phyloP scores from a whole-genome alignment of 441 rosid species.

The Adansonia madagascariensis region DNA sequence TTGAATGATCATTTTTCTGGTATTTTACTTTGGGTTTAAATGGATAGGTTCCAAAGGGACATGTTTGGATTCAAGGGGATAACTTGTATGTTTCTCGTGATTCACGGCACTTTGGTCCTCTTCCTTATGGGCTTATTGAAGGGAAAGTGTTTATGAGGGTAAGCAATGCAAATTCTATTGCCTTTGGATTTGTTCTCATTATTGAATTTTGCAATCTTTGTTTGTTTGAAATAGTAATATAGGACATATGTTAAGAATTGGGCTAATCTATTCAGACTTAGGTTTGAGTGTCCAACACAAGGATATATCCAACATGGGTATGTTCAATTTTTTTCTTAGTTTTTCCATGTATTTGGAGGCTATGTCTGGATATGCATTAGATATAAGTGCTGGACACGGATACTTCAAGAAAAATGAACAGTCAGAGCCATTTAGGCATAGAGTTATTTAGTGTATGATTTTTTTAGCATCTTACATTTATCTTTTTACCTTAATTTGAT shows the following conservation, averaged over 20 bases:
- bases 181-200: background rate
- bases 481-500: background rate
- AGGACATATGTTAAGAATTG: background rate
- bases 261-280: too few species aligned
- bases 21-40: slow-evolving; percentile 19
- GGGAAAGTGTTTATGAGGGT: slow-evolving; percentile 81
- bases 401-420: too few species aligned
- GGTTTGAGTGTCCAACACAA: too few species aligned
- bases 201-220: background rate
- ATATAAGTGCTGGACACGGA: too few species aligned
- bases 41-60: slow-evolving; percentile 80
- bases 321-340: too few species aligned
- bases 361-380: too few species aligned
- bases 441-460: background rate
- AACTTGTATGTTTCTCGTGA: slow-evolving; percentile 71
- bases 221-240: background rate
- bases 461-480: slow-evolving; percentile 3
- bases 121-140: slow-evolving; percentile 77
- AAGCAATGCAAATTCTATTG: slow-evolving; percentile 25
- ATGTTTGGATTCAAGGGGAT: slow-evolving; percentile 93
- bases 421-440: too few species aligned
- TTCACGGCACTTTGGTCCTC: slow-evolving; percentile 75
- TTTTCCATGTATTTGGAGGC: too few species aligned
- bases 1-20: slow-evolving; percentile 1
- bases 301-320: too few species aligned